Conservation (phyloP, 208 protist species). For the Leishmania turanica region DNA sequence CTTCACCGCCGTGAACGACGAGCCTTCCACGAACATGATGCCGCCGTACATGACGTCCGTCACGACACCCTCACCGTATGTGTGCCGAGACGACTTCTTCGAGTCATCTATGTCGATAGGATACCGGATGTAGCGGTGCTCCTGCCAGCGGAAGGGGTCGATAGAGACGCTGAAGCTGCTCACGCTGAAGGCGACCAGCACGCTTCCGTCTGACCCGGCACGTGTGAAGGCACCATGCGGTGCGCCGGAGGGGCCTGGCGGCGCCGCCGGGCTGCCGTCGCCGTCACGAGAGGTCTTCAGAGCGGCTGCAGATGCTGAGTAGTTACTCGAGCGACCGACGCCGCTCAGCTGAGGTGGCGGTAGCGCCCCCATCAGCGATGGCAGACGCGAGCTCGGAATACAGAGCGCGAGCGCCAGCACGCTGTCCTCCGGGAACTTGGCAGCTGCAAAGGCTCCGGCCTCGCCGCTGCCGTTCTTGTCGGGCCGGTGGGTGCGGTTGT, state of each 20-base stretch:
- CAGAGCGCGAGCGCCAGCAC: conserved; percentile 40
- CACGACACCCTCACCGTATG: conserved; percentile 79
- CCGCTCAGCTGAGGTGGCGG: conserved; percentile 3
- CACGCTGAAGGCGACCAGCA: conserved; percentile 41
- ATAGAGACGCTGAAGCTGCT: conserved; percentile 80
- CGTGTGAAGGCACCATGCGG: background rate
- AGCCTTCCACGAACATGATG: conserved; percentile 65
- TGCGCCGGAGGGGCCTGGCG: background rate
- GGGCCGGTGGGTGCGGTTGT: background rate
- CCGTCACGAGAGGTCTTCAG: conserved; percentile 10
- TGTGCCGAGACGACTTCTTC: conserved; percentile 25
- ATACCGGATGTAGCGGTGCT: conserved; percentile 45
- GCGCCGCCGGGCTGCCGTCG: background rate
- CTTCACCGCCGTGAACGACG: conserved; percentile 32
- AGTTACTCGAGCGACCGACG: background rate
- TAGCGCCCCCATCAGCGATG: conserved; percentile 13
- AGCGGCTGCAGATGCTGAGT: background rate
- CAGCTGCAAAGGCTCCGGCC: background rate
- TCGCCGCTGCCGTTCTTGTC: conserved; percentile 3
- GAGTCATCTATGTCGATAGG: conserved; percentile 59
- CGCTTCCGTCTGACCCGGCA: conserved; percentile 9
- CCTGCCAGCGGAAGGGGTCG: conserved; percentile 66
- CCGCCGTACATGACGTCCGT: conserved; percentile 91
- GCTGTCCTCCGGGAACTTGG: conserved; percentile 43
- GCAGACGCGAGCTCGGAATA: conserved; percentile 27